Evolutionary conservation across 2,329 filamentous ascomycete genomes (phyloP).

Genomic region (Atkinsonella texensis): DNA sequence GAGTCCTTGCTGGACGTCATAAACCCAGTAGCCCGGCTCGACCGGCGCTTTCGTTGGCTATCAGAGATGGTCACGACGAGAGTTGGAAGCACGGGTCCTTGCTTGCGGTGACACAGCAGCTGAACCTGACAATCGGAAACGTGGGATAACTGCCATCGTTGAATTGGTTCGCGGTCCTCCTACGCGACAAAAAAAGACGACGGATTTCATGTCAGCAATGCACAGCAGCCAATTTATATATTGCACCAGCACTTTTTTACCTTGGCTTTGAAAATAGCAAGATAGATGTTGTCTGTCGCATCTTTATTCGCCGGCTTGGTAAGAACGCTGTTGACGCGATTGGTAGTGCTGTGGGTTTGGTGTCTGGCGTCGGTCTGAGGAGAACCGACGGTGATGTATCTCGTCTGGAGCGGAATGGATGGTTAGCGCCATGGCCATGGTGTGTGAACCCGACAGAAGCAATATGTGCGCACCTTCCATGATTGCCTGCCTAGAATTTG

Average conservation of each 20-base stretch:
- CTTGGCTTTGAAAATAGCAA: slow-evolving; percentile 46
- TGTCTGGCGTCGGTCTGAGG: slow-evolving; percentile 21
- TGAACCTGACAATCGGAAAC: slow-evolving; percentile 48
- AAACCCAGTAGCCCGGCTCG: slow-evolving; percentile 48
- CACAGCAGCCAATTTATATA: too few relatives aligned
- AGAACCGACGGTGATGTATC: slow-evolving; percentile 45
- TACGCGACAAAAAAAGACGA: slow-evolving; percentile 4
- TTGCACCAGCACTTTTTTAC: slow-evolving; percentile 18
- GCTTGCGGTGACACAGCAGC: slow-evolving; percentile 48
- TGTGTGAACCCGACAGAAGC: background rate
- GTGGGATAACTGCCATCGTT: slow-evolving; percentile 39
- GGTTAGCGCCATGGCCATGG: slow-evolving; percentile 6
- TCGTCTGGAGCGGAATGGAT: slow-evolving; percentile 28
- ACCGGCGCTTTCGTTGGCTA: slow-evolving; percentile 51
- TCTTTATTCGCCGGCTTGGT: slow-evolving; percentile 24
- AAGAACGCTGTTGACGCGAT: slow-evolving; percentile 25
- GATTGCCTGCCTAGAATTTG: slow-evolving; percentile 37
- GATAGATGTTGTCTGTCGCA: slow-evolving; percentile 31
- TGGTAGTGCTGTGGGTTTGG: slow-evolving; percentile 19
- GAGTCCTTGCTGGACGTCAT: slow-evolving; percentile 38
- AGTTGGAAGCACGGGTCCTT: slow-evolving; percentile 46
- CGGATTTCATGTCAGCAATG: too few relatives aligned
- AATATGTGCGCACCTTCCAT: slow-evolving; percentile 35
- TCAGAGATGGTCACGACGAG: slow-evolving; percentile 47
- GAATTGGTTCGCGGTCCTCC: slow-evolving; percentile 41